These are phyloP conservation scores for Coniochaeta sp. DNA, from an alignment of 2,329 filamentous ascomycete species.

Conservation along the genomic window DNA sequence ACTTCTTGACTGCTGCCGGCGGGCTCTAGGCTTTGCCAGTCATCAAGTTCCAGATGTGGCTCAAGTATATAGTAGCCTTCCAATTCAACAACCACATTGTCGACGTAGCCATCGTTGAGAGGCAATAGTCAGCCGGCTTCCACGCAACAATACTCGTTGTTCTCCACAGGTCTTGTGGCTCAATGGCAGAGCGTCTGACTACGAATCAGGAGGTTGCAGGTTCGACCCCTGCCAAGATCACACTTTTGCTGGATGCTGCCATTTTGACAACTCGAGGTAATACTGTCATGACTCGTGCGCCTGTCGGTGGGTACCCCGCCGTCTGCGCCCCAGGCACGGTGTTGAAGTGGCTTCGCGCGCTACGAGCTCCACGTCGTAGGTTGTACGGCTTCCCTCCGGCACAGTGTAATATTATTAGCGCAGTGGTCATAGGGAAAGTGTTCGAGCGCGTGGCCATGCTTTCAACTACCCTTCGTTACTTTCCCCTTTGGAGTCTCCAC, in stretches of 20 bases:
- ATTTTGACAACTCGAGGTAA: no score
- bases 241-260: neutral
- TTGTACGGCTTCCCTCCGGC: no score
- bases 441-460: no score
- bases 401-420: no score
- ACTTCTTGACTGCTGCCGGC: constrained; percentile 46
- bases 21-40: neutral
- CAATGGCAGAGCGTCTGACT: constrained; percentile 37
- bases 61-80: neutral
- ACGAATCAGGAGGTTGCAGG: constrained; percentile 21
- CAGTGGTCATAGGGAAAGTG: no score
- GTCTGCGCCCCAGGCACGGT: neutral
- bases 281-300: neutral
- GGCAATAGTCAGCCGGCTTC: neutral
- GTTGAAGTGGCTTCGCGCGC: neutral
- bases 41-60: neutral
- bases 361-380: no score
- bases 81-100: no score
- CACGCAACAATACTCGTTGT: neutral
- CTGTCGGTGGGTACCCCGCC: neutral
- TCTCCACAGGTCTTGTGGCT: constrained; percentile 15
- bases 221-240: constrained; percentile 10
- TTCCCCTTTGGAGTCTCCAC: no score
- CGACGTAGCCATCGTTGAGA: neutral
- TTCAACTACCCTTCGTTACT: no score